A percentile compares a stretch with the other conserved stretches of the same genome.
phyloP scores from a whole-genome alignment of 352 stramenopile species.

The Phytophthora sansomeana region DNA sequence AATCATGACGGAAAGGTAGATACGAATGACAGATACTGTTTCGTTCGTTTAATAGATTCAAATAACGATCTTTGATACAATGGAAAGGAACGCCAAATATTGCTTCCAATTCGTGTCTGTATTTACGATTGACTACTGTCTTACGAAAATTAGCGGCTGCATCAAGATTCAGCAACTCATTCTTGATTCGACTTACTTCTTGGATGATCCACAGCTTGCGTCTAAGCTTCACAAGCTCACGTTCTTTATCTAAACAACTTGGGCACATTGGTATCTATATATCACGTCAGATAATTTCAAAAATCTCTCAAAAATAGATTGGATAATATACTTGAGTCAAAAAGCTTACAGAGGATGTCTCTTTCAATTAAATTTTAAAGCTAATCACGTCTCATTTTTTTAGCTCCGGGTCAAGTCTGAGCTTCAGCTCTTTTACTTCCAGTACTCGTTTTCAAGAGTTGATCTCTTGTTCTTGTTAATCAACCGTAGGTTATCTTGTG shows the following conservation, averaged over 20 bases:
- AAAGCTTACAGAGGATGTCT: too few species aligned
- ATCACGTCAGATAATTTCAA: neutral
- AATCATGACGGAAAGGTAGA: neutral
- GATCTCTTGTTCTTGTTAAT: conserved; percentile 11
- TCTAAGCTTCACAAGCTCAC: too few species aligned
- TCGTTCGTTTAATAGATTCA: neutral
- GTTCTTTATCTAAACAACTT: too few species aligned
- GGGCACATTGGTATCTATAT: neutral
- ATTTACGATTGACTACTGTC: neutral
- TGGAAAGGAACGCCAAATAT: conserved; percentile 1
- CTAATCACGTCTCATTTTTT: neutral
- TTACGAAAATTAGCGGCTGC: neutral
- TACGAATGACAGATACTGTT: neutral
- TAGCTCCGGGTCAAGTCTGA: too few species aligned
- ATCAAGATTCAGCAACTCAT: too few species aligned
- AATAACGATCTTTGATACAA: neutral
- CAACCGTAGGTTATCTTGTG: conserved; percentile 5
- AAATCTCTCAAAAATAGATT: neutral
- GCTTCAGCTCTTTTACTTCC: neutral
- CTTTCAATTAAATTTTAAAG: too few species aligned
- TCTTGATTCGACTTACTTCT: too few species aligned
- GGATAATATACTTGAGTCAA: neutral
- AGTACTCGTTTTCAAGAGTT: too few species aligned
- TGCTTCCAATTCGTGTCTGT: too few species aligned
- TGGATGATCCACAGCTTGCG: too few species aligned